Percentiles rank a stretch among this genome's conserved stretches.
Conservation (phyloP, 495 filamentous ascomycete genomes). For the Podospora didyma region DNA sequence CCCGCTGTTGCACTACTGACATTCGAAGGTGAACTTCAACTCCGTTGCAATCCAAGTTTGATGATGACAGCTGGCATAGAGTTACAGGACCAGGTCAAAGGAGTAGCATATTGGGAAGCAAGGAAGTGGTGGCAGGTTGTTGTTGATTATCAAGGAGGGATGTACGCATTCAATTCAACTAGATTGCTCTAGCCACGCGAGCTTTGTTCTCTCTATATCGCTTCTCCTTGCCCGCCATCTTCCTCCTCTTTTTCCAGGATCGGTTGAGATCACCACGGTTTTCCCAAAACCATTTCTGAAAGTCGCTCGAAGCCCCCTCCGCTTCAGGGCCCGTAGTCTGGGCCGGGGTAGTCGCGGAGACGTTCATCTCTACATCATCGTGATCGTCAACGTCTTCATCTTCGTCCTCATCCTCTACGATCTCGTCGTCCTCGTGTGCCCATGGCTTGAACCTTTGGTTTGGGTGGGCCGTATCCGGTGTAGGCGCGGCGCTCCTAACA, state of each 20-base stretch:
- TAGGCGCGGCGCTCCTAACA: conserved; percentile 81
- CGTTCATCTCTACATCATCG: conserved; percentile 29
- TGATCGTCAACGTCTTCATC: conserved; percentile 26
- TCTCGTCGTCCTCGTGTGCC: conserved; percentile 36
- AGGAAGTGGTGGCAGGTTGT: too few species aligned
- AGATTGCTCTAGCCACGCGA: conserved; percentile 47
- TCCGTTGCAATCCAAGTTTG: conserved; percentile 34
- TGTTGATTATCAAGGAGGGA: not conserved
- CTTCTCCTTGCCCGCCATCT: conserved; percentile 79
- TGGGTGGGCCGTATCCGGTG: conserved; percentile 85
- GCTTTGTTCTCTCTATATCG: conserved; percentile 78
- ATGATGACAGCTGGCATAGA: not conserved
- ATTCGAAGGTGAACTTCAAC: conserved; percentile 38
- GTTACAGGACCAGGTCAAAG: too few species aligned
- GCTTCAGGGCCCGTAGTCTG: conserved; percentile 5
- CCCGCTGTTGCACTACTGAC: not conserved
- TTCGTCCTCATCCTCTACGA: conserved; percentile 35
- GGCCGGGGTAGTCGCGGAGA: conserved; percentile 25
- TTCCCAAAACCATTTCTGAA: conserved; percentile 90
- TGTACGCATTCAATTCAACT: not conserved
- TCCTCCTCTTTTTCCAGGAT: conserved; percentile 82
- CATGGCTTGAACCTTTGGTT: conserved; percentile 51
- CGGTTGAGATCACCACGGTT: conserved; percentile 83
- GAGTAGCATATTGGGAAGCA: too few species aligned
- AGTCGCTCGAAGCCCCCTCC: conserved; percentile 53